phyloP scores from a whole-genome alignment of 139 green algal genomes.

The Coccomyxa sp. region DNA sequence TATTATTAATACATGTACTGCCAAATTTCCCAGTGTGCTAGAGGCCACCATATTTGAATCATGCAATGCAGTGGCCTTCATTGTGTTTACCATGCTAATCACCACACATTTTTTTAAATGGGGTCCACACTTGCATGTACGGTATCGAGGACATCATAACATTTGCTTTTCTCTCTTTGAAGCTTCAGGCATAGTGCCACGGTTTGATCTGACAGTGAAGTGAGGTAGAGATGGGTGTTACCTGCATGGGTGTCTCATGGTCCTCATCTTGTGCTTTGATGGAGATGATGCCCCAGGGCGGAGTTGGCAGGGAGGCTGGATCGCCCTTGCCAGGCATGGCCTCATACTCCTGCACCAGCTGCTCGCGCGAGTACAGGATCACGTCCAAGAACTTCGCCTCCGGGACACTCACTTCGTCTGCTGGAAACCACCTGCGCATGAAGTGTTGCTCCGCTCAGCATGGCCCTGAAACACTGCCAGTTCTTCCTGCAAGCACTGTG shows the following conservation, averaged over 20 bases:
- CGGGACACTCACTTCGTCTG: constrained; percentile 43
- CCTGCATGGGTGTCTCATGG: constrained; percentile 85
- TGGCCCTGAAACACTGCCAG: background rate
- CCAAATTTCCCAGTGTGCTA: background rate
- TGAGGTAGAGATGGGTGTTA: background rate
- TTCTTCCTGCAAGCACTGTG: background rate
- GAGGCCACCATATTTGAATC: too few species aligned
- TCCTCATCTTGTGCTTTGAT: constrained; percentile 80
- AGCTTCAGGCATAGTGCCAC: background rate
- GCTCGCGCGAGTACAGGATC: constrained; percentile 91
- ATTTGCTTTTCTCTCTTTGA: background rate
- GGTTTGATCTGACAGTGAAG: background rate
- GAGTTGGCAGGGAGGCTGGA: constrained; percentile 23
- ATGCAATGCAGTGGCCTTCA: background rate
- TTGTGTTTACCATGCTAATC: background rate
- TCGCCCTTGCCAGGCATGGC: constrained; percentile 56
- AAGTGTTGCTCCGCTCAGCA: background rate
- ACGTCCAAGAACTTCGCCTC: constrained; percentile 83
- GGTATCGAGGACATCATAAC: background rate
- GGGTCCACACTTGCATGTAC: background rate
- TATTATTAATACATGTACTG: background rate
- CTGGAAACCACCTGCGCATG: constrained; percentile 61
- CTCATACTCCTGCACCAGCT: constrained; percentile 76
- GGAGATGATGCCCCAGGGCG: constrained; percentile 92
- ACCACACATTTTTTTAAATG: too few species aligned